These are phyloP conservation scores for Aspergillus panamensis DNA, from an alignment of 495 filamentous ascomycete genomes.

Conservation along the genomic window DNA sequence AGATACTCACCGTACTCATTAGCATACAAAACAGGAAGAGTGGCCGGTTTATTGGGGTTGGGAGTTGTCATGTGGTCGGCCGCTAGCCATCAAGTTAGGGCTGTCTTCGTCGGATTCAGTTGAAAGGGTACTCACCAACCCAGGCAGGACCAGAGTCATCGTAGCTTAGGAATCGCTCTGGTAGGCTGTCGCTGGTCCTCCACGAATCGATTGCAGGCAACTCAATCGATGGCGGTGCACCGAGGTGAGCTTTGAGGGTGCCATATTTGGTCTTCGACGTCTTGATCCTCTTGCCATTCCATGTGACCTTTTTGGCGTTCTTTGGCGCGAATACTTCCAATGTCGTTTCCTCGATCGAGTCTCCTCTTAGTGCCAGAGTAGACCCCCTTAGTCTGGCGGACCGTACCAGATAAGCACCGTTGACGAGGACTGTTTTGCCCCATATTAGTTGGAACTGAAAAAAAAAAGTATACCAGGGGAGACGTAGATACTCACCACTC, in stretches of 20 bases:
- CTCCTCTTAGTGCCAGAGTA: conserved; percentile 56
- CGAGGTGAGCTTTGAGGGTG: conserved; percentile 46
- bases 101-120: background rate
- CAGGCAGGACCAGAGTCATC: conserved; percentile 57
- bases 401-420: conserved; percentile 64
- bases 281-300: conserved; percentile 50
- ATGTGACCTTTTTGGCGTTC: conserved; percentile 43
- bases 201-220: conserved; percentile 57
- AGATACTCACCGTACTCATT: conserved; percentile 67
- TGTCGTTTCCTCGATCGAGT: conserved; percentile 57
- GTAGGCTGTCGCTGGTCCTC: conserved; percentile 65
- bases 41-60: conserved; percentile 58
- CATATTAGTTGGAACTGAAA: background rate
- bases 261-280: conserved; percentile 42
- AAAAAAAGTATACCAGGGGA: background rate
- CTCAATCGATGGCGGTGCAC: conserved; percentile 38
- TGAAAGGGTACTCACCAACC: conserved; percentile 41
- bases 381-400: conserved; percentile 45
- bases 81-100: conserved; percentile 35
- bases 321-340: conserved; percentile 61
- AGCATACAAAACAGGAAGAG: conserved; percentile 53
- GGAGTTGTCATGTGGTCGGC: conserved; percentile 53
- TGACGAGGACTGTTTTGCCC: conserved; percentile 48
- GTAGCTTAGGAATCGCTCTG: conserved; percentile 58
- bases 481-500: conserved; percentile 31